Conservation (phyloP, 805 yeast genomes). For the Hanseniaspora taiwanica region DNA sequence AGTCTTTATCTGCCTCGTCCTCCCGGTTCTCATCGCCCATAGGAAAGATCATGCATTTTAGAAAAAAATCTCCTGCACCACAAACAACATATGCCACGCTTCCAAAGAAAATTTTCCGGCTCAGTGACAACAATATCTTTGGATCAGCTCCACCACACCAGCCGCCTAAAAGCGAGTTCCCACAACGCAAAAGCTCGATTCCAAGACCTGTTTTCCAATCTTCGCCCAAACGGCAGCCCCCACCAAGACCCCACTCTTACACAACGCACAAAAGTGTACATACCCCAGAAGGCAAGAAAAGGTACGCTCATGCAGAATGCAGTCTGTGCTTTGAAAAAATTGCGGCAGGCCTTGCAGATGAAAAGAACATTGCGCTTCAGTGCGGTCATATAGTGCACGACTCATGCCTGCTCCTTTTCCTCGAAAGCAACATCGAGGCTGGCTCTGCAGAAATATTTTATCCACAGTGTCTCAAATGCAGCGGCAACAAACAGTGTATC, state of each 20-base stretch:
- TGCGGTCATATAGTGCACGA: slow-evolving; percentile 50
- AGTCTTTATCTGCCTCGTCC: no score
- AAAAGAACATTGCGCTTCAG: slow-evolving; percentile 32
- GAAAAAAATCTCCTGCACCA: no score
- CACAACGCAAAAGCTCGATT: background rate
- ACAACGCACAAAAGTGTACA: slow-evolving; percentile 1
- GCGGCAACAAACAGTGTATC: background rate
- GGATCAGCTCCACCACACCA: no score
- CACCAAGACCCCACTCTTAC: background rate
- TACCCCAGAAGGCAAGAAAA: slow-evolving; percentile 13
- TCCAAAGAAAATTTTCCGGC: no score
- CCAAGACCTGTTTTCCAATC: background rate
- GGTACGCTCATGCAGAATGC: slow-evolving; percentile 14
- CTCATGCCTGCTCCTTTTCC: slow-evolving; percentile 36
- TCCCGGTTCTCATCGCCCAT: no score
- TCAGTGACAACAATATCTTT: no score
- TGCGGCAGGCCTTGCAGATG: slow-evolving; percentile 31
- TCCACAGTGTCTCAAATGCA: background rate
- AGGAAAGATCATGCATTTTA: no score
- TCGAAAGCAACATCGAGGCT: slow-evolving; percentile 13
- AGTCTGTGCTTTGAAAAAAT: slow-evolving; percentile 40
- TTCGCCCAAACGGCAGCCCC: background rate
- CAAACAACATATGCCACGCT: no score
- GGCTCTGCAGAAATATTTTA: background rate
- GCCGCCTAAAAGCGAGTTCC: no score